Conservation (phyloP, 2,329 filamentous ascomycete genomes). For the Graphiopsis chlorocephala region DNA sequence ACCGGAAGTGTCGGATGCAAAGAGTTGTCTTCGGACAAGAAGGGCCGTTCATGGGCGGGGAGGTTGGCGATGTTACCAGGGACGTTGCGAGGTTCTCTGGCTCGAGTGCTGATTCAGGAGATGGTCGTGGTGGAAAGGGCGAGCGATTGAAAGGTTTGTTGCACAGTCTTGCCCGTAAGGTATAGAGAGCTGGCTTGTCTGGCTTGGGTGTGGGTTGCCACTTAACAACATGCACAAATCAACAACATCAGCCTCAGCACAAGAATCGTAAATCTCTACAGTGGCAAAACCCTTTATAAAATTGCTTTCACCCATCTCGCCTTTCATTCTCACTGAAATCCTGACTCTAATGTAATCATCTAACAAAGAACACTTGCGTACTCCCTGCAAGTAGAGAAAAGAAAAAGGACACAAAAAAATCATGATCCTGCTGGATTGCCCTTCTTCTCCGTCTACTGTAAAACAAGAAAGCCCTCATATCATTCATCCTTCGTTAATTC, state of each 20-base stretch:
- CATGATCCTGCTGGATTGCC: neutral
- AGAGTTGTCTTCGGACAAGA: constrained; percentile 37
- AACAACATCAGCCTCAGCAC: too few relatives aligned
- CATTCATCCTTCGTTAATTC: neutral
- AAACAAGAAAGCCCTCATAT: neutral
- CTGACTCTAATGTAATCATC: neutral
- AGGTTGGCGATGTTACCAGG: constrained; percentile 36
- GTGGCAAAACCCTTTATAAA: too few relatives aligned
- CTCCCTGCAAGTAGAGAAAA: neutral
- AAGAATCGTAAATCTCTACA: too few relatives aligned
- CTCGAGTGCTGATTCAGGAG: neutral
- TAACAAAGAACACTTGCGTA: neutral
- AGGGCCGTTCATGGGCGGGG: constrained; percentile 44
- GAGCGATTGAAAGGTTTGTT: neutral
- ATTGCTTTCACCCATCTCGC: too few relatives aligned
- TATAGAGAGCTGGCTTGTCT: too few relatives aligned
- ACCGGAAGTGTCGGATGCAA: constrained; percentile 45
- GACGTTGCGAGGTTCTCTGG: neutral
- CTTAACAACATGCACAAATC: too few relatives aligned
- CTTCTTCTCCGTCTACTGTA: neutral
- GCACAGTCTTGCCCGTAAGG: neutral
- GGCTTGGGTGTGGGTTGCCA: too few relatives aligned
- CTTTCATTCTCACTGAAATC: neutral
- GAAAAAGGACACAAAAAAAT: neutral
- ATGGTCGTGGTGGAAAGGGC: neutral